phyloP scores from a whole-genome alignment of 129 eudicot genomes.

The Tanacetum coccineum region DNA sequence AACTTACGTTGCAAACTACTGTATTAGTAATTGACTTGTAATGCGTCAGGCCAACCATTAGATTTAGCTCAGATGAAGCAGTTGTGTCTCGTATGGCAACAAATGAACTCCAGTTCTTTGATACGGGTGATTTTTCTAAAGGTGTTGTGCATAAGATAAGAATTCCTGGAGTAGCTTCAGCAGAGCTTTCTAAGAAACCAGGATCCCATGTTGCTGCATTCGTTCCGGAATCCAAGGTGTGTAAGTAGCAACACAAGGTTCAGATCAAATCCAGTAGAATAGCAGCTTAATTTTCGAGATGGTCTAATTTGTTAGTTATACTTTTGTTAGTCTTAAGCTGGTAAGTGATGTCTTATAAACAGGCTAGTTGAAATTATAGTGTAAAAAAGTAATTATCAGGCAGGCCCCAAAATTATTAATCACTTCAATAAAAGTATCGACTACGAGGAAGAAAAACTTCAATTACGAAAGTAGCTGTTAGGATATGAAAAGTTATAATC shows the following conservation, averaged over 20 bases:
- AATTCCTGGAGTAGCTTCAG: conserved; percentile 73
- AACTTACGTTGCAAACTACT: neutral
- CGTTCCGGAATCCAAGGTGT: conserved; percentile 96
- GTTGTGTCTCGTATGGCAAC: conserved; percentile 86
- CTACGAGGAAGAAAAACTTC: no score
- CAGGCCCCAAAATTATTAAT: no score
- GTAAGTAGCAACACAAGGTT: conserved; percentile 7
- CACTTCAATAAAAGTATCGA: no score
- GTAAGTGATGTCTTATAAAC: no score
- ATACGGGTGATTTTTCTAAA: conserved; percentile 67
- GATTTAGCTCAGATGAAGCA: conserved; percentile 74
- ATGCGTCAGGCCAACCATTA: conserved; percentile 63
- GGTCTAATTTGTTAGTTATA: no score
- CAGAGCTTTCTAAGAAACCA: conserved; percentile 69
- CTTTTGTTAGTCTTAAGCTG: no score
- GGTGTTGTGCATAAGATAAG: conserved; percentile 67
- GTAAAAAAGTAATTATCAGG: no score
- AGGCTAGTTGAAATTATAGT: no score
- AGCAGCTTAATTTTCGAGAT: no score
- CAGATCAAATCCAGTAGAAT: no score
- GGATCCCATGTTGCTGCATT: conserved; percentile 83
- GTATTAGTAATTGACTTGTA: conserved; percentile 4
- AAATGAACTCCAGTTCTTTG: conserved; percentile 84
- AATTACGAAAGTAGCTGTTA: no score
- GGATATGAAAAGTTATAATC: no score